Base-by-base conservation (phyloP, 1,284 basidiomycete genomes). In the Meripilus lineatus region DNA sequence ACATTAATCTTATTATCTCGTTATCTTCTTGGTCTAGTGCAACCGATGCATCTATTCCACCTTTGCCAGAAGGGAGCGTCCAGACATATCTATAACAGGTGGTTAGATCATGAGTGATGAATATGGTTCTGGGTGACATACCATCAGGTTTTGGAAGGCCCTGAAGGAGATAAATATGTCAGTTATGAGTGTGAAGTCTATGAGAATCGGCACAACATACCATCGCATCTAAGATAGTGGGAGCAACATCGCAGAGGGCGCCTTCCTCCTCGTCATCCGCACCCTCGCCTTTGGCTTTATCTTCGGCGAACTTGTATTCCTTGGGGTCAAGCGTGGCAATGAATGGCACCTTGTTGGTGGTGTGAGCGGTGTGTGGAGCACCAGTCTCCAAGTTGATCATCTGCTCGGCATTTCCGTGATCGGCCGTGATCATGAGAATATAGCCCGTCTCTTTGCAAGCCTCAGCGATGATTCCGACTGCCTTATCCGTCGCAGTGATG, bases 351-450 rank as follows among this genome's bases (percentile, higher is more conserved):
- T 79, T 78, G 69, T 93, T 93, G 51, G 84, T 84, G 38, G 87
- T 89, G 57, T 89, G 88, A 15, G 89, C 88, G 2, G 88, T 91
- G 64, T 93, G 89, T 15, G 90, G 90, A 39, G 79, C 82, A 22
- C 88, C 88, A 1, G 89, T 93, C 52, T 81, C 73, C 4, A 74
- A 74, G 66, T 94, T 89, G 50, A 84, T 70, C 92, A 95, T 95
- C 69, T 93, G 89, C 63, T 91, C 88, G 21, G 88, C 91, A 60
- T 94, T 93, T 14, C 91, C 91, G 61, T 93, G 91, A 63, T 94
- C 91, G n/a, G 92, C 81, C 5, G 92, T 94, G 64, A 95, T 74
- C 55, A 89, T 71, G 25, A 95, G 72, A 28, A 92, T 75, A 63
- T 93, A 94, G 33, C 89, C 90, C 11, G 86, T 82, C 57, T 86